Conservation (phyloP, 164 flowering plant genomes). For the Umbilicus rupestris region DNA sequence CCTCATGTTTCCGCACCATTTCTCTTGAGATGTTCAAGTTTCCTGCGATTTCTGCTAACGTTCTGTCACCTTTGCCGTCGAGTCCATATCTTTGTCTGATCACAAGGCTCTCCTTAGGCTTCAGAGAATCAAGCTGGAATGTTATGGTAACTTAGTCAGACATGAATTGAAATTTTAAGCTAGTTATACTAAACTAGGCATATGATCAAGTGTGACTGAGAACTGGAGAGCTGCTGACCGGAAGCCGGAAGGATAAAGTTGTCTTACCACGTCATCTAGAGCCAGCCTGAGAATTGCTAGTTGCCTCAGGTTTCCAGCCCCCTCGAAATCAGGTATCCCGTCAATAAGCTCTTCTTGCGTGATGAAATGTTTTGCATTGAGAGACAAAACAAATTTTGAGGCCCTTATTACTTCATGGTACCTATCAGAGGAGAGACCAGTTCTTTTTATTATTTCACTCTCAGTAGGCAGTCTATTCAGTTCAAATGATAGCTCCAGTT, state of each 20-base stretch:
- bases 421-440: slow-evolving; percentile 70
- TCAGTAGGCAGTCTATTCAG: slow-evolving; percentile 67
- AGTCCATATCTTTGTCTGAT: slow-evolving; percentile 93
- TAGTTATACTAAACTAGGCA: too few species aligned
- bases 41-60: slow-evolving; percentile 89
- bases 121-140: slow-evolving; percentile 83
- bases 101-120: slow-evolving; percentile 97
- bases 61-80: slow-evolving; percentile 86
- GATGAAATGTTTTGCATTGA: slow-evolving; percentile 48
- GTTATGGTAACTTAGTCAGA: background rate
- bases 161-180: background rate
- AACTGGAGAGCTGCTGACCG: too few species aligned
- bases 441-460: slow-evolving; percentile 58
- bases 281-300: slow-evolving; percentile 92
- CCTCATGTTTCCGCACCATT: slow-evolving; percentile 93
- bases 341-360: slow-evolving; percentile 84
- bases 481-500: slow-evolving; percentile 49
- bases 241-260: background rate
- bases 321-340: slow-evolving; percentile 62
- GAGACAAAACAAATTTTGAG: slow-evolving; percentile 57
- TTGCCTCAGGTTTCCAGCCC: slow-evolving; percentile 50
- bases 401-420: slow-evolving; percentile 72
- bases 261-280: slow-evolving; percentile 89
- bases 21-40: slow-evolving; percentile 91
- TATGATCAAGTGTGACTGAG: too few species aligned